Evolutionary conservation across 1,139 yeast genomes (phyloP), one percentile per base, ranked within the genome.

Genomic region (Nematodospora anomalae): DNA sequence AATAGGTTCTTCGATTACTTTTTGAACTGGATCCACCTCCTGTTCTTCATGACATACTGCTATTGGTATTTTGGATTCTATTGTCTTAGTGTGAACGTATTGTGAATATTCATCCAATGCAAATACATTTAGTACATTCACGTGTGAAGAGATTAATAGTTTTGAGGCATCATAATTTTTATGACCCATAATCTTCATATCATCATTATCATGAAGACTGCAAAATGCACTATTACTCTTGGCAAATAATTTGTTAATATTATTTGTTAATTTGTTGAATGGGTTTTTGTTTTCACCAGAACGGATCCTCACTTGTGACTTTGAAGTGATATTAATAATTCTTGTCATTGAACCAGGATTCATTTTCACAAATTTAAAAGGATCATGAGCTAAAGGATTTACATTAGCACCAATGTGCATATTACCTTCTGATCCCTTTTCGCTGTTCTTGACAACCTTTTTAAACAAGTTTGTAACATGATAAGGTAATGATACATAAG

Each of bases 321-420:
- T 22, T 14, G 24, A 28, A n/a, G 47, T 38, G 11, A 57, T 32
- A 4, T 52, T 57, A 5, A 61, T 24, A 2, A 62, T 48, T 10
- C 54, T 51, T 1, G 71, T 56, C 21, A 73, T 45, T 46, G 82
- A 76, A 0, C 83, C 81, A 0, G 83, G 82, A 29, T 72, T 76
- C 39, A 76, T 54, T 47, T 71, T 77, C 14, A 76, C 78, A 32
- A 64, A 60, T 40, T 67, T 65, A 49, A 71, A 77, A 1, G 78
- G 76, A 49, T 78, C 84, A 8, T 77, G 73, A 29, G 57, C 47
- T 41, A 79, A 57, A 0, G 83, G 78, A 43, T 76, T 76, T 20
- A 77, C 64, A 35, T 68, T 67, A 30, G 82, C 79, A 0, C 81
- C 83, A 22, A 78, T 66, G 30, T 78, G 80, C 47, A 75, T 49